A percentile compares a stretch with the other conserved stretches of the same genome.
phyloP scores from a whole-genome alignment of 768 basidiomycete species.

The Paxillus ammoniavirescens region DNA sequence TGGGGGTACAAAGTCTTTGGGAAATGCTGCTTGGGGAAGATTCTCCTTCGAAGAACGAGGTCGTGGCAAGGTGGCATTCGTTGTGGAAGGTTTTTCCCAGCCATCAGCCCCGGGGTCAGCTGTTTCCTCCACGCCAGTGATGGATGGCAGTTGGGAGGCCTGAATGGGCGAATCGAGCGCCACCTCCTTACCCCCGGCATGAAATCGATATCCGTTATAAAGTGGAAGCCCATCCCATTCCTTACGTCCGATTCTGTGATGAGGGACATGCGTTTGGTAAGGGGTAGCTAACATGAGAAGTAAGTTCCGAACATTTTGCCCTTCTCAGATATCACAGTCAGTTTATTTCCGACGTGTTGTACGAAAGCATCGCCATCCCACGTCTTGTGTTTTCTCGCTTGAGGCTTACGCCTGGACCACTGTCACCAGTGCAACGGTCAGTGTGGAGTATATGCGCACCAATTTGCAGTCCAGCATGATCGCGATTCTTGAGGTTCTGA shows the following conservation, averaged over 20 bases:
- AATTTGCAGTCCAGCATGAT: slow-evolving; percentile 68
- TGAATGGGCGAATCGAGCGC: slow-evolving; percentile 55
- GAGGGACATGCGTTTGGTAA: slow-evolving; percentile 5
- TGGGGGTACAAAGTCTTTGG: slow-evolving; percentile 46
- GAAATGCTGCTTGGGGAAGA: slow-evolving; percentile 8
- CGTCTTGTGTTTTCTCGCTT: slow-evolving; percentile 74
- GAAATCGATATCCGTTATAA: slow-evolving; percentile 36
- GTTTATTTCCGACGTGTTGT: slow-evolving; percentile 45
- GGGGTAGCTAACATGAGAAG: neutral
- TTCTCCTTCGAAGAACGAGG: slow-evolving; percentile 20
- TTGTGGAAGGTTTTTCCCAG: slow-evolving; percentile 15
- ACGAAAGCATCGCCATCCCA: slow-evolving; percentile 84
- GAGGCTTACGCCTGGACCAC: slow-evolving; percentile 62
- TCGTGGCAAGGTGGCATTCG: slow-evolving; percentile 3
- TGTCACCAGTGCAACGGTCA: slow-evolving; percentile 1
- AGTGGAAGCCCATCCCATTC: slow-evolving; percentile 58
- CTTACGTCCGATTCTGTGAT: slow-evolving; percentile 57
- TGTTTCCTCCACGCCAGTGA: slow-evolving; percentile 33
- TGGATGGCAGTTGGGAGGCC: slow-evolving; percentile 49
- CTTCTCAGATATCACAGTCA: slow-evolving; percentile 65
- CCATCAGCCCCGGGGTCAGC: slow-evolving; percentile 20
- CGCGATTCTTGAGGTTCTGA: slow-evolving; percentile 11
- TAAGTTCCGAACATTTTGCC: slow-evolving; percentile 56
- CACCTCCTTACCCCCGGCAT: slow-evolving; percentile 60
- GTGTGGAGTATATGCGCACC: slow-evolving; percentile 39